These are phyloP conservation scores for Ramularia endophylla DNA, from an alignment of 2,329 filamentous ascomycete genomes.

Conservation along the genomic window DNA sequence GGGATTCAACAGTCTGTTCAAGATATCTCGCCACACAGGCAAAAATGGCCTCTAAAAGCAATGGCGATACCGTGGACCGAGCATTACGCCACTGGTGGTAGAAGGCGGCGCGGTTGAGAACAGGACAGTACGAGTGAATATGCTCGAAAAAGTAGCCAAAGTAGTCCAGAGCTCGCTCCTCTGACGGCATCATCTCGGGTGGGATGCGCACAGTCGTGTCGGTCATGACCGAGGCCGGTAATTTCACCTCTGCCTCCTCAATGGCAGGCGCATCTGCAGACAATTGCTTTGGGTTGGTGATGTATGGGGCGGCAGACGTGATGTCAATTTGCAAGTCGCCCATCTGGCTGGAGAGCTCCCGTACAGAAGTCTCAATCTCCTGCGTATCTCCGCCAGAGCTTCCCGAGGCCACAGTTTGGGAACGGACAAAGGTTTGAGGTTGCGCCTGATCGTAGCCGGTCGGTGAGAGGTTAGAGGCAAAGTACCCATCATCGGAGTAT, in stretches of 20 bases:
- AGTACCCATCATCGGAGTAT: slow-evolving; percentile 15
- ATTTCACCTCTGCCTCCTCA: slow-evolving; percentile 63
- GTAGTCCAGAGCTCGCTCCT: slow-evolving; percentile 73
- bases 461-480: slow-evolving; percentile 5
- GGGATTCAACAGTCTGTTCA: slow-evolving; percentile 75
- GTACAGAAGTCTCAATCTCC: slow-evolving; percentile 28
- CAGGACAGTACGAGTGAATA: slow-evolving; percentile 88
- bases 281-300: slow-evolving; percentile 57
- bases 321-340: slow-evolving; percentile 85
- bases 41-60: slow-evolving; percentile 85
- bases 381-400: slow-evolving; percentile 28
- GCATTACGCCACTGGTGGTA: slow-evolving; percentile 87
- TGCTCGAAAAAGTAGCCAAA: slow-evolving; percentile 88
- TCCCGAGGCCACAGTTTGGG: slow-evolving; percentile 22
- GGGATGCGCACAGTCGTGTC: slow-evolving; percentile 82
- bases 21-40: slow-evolving; percentile 79
- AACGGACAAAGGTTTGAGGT: slow-evolving; percentile 16
- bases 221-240: slow-evolving; percentile 64
- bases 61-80: slow-evolving; percentile 76
- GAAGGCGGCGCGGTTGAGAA: slow-evolving; percentile 74
- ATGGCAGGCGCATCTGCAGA: slow-evolving; percentile 57
- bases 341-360: slow-evolving; percentile 53
- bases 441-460: slow-evolving; percentile 16
- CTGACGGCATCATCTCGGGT: slow-evolving; percentile 84
- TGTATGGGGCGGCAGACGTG: slow-evolving; percentile 80